Percentiles rank a stretch among this genome's conserved stretches.
Conservation (phyloP, 768 basidiomycete genomes). For the Cystoderma amianthinum region DNA sequence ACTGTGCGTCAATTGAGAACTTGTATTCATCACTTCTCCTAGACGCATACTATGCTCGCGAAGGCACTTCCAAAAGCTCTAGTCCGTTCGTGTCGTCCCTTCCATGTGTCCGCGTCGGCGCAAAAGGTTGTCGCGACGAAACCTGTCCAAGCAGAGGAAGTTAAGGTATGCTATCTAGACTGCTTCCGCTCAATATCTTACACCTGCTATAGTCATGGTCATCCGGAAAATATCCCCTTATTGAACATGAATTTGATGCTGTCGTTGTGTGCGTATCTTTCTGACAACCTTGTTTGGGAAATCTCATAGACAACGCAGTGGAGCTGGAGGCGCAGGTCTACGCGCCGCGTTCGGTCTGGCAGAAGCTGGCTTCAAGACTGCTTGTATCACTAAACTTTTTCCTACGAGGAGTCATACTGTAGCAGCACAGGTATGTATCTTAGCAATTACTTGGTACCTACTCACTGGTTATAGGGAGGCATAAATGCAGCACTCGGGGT, state of each 20-base stretch:
- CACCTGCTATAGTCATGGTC: conserved; percentile 54
- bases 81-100: conserved; percentile 45
- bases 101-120: conserved; percentile 57
- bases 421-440: conserved; percentile 75
- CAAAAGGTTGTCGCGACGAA: conserved; percentile 61
- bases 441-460: conserved; percentile 5
- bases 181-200: conserved; percentile 8
- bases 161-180: conserved; percentile 43
- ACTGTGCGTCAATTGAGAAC: neutral
- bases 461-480: conserved; percentile 72
- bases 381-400: conserved; percentile 98
- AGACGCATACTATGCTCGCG: conserved; percentile 48
- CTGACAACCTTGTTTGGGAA: conserved; percentile 2
- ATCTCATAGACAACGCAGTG: conserved; percentile 39
- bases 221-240: conserved; percentile 89
- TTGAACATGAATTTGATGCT: conserved; percentile 99
- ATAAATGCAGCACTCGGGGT: conserved; percentile 97
- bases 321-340: conserved; percentile 96
- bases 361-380: conserved; percentile 97
- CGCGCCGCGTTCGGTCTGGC: conserved; percentile 98
- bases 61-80: conserved; percentile 54
- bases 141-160: conserved; percentile 77
- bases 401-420: conserved; percentile 98
- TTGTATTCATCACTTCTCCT: conserved; percentile 9
- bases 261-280: conserved; percentile 86